Evolutionary conservation across 257 asterid species (phyloP).

Genomic region (Solanum rostratum): DNA sequence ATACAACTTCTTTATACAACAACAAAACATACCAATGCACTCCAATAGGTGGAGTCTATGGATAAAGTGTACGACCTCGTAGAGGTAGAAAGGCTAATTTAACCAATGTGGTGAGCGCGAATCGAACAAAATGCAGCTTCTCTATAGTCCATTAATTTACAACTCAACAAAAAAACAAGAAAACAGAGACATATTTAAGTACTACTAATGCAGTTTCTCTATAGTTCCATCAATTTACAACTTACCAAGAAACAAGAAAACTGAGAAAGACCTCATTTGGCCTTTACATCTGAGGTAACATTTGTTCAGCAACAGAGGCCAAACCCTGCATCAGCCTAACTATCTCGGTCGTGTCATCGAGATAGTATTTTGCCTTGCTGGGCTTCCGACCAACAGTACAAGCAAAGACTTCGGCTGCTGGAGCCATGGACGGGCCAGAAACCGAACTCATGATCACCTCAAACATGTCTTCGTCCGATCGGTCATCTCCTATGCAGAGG

Average conservation of each 20-base stretch:
- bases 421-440: conserved; percentile 55
- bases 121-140: not conserved
- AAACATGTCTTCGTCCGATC: conserved; percentile 85
- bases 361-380: conserved; percentile 83
- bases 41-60: not conserved
- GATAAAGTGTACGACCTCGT: not conserved
- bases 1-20: not conserved
- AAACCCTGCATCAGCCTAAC: conserved; percentile 62
- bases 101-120: not conserved
- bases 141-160: not conserved
- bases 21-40: not conserved
- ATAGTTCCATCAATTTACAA: not conserved
- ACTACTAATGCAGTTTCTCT: not conserved
- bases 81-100: not conserved
- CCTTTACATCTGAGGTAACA: conserved; percentile 6
- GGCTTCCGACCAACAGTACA: conserved; percentile 79
- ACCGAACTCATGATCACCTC: conserved; percentile 59
- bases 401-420: conserved; percentile 74
- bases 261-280: not conserved
- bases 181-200: not conserved
- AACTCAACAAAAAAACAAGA: not conserved
- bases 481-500: conserved; percentile 75
- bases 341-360: conserved; percentile 72
- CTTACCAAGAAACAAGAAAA: not conserved
- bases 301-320: conserved; percentile 66